These are phyloP conservation scores for Claviceps spartinae DNA, from an alignment of 2,329 filamentous ascomycete genomes.

Conservation along the genomic window DNA sequence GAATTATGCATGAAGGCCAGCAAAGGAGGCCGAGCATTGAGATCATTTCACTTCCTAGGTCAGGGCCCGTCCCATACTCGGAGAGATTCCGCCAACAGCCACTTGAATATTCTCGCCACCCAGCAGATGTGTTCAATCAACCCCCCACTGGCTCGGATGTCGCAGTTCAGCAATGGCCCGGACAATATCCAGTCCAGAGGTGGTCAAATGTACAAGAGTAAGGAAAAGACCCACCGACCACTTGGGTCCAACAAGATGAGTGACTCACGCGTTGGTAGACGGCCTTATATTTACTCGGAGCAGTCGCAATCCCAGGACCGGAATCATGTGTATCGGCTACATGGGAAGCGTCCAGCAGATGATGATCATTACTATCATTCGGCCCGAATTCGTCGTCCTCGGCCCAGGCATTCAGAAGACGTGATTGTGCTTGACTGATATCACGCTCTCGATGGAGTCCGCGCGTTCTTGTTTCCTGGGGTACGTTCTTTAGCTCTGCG, in stretches of 20 bases:
- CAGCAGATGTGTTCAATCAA: background rate
- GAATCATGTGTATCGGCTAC: background rate
- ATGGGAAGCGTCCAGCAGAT: slow-evolving; percentile 3
- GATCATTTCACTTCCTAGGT: slow-evolving; percentile 9
- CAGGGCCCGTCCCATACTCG: slow-evolving; percentile 1
- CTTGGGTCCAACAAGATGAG: background rate
- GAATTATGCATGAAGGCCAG: slow-evolving; percentile 9
- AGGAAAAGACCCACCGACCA: background rate
- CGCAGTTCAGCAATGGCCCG: background rate
- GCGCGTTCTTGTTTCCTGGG: background rate
- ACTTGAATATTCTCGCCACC: background rate
- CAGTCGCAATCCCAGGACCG: background rate
- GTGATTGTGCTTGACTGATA: slow-evolving; percentile 20
- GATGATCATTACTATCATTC: slow-evolving; percentile 4
- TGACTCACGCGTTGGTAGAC: slow-evolving; percentile 1
- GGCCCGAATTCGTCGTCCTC: slow-evolving; percentile 2
- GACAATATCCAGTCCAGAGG: background rate
- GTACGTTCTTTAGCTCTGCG: background rate
- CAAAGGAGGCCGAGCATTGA: slow-evolving; percentile 11
- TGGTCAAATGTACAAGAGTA: slow-evolving; percentile 2
- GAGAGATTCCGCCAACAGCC: background rate
- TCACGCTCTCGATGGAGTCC: background rate
- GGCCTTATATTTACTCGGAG: background rate
- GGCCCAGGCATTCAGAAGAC: slow-evolving; percentile 13
- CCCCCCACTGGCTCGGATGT: background rate